A percentile compares a stretch with the other conserved stretches of the same genome.
These are phyloP conservation scores for Saturnispora dispora DNA, from an alignment of 805 yeast species.

Conservation along the genomic window DNA sequence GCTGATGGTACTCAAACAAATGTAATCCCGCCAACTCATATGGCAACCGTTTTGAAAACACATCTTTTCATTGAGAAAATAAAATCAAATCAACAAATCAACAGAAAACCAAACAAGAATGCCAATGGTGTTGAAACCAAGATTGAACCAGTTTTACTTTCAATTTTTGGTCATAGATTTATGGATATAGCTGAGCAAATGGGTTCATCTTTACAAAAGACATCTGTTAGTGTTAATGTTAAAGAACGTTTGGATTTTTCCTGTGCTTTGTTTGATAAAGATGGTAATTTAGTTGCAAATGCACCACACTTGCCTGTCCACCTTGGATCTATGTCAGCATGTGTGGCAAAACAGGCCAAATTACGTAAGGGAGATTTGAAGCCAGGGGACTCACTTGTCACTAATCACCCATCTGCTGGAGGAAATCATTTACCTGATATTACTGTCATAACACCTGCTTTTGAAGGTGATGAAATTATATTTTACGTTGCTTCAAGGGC, in stretches of 20 bases:
- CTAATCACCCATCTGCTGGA: constrained; percentile 79
- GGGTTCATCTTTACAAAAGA: constrained; percentile 74
- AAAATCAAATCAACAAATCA: constrained; percentile 9
- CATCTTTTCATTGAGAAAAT: constrained; percentile 36
- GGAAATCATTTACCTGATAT: constrained; percentile 87
- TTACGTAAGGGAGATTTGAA: constrained; percentile 55
- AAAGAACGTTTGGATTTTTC: constrained; percentile 79
- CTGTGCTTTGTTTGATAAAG: constrained; percentile 70
- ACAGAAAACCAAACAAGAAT: constrained; percentile 10
- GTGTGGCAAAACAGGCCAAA: constrained; percentile 56
- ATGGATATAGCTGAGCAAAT: constrained; percentile 90
- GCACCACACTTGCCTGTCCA: constrained; percentile 89
- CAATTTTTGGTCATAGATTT: constrained; percentile 75
- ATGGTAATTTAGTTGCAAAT: constrained; percentile 76
- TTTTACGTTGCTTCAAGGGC: constrained; percentile 93
- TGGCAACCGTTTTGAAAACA: constrained; percentile 47
- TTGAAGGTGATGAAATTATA: constrained; percentile 49
- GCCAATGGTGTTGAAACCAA: constrained; percentile 8
- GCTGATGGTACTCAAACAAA: constrained; percentile 79
- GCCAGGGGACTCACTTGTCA: constrained; percentile 68
- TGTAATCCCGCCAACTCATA: constrained; percentile 53
- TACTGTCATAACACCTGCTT: constrained; percentile 87
- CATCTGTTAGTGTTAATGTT: constrained; percentile 74
- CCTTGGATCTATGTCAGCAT: constrained; percentile 78
- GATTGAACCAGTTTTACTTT: constrained; percentile 62